These are phyloP conservation scores for Lecanosticta acicola DNA, from an alignment of 2,329 filamentous ascomycete genomes.

Conservation along the genomic window DNA sequence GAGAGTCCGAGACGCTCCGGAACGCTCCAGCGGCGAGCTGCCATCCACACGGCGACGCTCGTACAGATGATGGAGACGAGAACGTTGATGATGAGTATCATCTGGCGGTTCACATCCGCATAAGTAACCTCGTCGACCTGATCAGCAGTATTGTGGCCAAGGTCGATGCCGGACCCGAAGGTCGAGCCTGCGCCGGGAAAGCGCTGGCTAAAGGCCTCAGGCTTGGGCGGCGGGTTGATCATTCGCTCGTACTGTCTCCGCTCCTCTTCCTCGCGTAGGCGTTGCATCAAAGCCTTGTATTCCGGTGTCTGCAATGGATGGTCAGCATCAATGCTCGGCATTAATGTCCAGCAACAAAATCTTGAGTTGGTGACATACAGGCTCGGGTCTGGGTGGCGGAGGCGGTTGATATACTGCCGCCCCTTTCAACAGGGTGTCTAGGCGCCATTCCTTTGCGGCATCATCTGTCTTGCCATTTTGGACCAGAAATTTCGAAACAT, in stretches of 20 bases:
- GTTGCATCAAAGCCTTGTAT: conserved; percentile 82
- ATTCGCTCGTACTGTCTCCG: conserved; percentile 75
- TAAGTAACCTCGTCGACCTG: conserved; percentile 60
- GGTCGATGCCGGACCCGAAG: conserved; percentile 22
- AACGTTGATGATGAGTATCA: conserved; percentile 84
- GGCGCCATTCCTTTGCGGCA: conserved; percentile 37
- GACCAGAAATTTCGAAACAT: conserved; percentile 53
- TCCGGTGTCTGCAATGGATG: conserved; percentile 59
- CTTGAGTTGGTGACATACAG: conserved; percentile 49
- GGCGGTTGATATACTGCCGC: conserved; percentile 70
- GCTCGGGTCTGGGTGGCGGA: conserved; percentile 70
- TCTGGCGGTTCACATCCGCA: conserved; percentile 70
- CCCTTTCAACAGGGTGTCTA: conserved; percentile 68
- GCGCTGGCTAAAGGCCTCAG: conserved; percentile 56
- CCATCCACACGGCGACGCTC: conserved; percentile 71
- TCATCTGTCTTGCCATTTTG: conserved; percentile 15
- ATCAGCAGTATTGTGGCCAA: conserved; percentile 38
- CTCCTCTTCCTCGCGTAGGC: conserved; percentile 77
- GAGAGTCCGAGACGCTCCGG: conserved; percentile 65
- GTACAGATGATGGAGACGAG: conserved; percentile 78
- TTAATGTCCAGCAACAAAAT: not conserved
- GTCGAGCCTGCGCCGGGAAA: conserved; percentile 53
- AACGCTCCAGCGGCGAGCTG: conserved; percentile 68
- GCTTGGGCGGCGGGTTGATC: conserved; percentile 54
- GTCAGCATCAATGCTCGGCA: conserved; percentile 10